Base-by-base conservation (phyloP, 2,329 filamentous ascomycete genomes). In the Periconia sp. region DNA sequence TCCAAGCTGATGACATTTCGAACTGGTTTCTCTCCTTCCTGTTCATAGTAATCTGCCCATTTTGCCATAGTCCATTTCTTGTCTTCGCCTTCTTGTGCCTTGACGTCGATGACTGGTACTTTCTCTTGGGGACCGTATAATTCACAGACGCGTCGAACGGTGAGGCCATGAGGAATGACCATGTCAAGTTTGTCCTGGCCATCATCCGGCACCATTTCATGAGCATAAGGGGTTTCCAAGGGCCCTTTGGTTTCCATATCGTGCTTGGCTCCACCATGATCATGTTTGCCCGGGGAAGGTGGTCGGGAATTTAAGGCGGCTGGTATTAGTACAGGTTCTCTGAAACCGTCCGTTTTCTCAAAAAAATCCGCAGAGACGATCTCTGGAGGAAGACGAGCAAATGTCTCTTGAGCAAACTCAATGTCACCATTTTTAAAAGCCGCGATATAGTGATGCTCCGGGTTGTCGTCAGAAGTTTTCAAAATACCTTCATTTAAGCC, bases 1-100 rank as follows among this genome's bases (percentile, higher is more conserved):
- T 89, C 86, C 31, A 88, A 74, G 59, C 85, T 88, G 64, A 89
- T 89, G 54, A 88, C 86, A 63, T 89, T 89, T 6, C 84, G 82
- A 37, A 89, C 84, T 2, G 81, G 76, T 68, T 88, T 87, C 35
- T 83, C 81, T 23, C 77, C 77, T 57, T 80, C 80, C 61, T 86
- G 83, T 60, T 88, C 86, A 66, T 89, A 89, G 64, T 84, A 84
- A 57, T 88, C 85, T 8, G 85, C 85, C 83, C 85, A 88, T 66
- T 84, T 82, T 52, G 79, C 77, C 74, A 89, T 82, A 31, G 82
- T 86, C 85, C 85, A 88, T 58, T 81, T 81, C 59, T 82, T 85
- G 53, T 83, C 84, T 61, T 85, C 82, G 8, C 84, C 84, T 61
- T 87, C 84, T 60, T 89, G 86, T 9, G 84, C 85, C 63, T 88